A percentile compares a stretch with the other conserved stretches of the same genome.
phyloP scores from a whole-genome alignment of 176 grass and related monocot genomes.

The Calamus simplicifolius region DNA sequence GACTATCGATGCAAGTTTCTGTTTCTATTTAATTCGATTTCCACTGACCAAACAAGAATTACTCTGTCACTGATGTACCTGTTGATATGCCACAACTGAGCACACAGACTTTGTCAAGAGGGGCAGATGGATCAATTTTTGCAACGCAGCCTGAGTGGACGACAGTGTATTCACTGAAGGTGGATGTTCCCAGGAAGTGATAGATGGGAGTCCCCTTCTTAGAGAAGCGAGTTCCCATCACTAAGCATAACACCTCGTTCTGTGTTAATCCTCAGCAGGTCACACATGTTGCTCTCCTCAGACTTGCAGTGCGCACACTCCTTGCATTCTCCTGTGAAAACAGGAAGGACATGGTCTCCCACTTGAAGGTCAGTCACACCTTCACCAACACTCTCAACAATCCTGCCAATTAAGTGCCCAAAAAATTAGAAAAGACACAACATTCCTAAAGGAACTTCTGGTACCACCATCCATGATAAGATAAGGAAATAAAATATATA shows the following conservation, averaged over 20 bases:
- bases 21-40: no score
- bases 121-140: conserved; percentile 2
- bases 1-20: no score
- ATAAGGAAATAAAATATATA: no score
- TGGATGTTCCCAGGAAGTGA: conserved; percentile 15
- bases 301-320: conserved; percentile 17
- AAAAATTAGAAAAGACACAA: no score
- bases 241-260: conserved; percentile 5
- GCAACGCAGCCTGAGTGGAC: conserved; percentile 1
- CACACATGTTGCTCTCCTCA: conserved; percentile 20
- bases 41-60: no score
- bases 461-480: no score
- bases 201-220: conserved; percentile 4
- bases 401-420: conserved; percentile 14
- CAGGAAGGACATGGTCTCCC: no score
- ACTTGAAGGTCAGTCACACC: no score
- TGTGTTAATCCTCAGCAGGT: conserved; percentile 11
- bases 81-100: conserved; percentile 20
- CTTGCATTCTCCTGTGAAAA: conserved; percentile 6
- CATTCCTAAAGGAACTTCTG: no score
- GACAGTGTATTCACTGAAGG: conserved; percentile 18
- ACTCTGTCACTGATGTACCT: neutral
- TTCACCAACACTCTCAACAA: neutral
- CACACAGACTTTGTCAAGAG: conserved; percentile 7
- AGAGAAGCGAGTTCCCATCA: conserved; percentile 3